Percentiles rank a stretch among this genome's conserved stretches.
phyloP scores from a whole-genome alignment of 139 green algal genomes.

The Raphidocelis subcapitata region DNA sequence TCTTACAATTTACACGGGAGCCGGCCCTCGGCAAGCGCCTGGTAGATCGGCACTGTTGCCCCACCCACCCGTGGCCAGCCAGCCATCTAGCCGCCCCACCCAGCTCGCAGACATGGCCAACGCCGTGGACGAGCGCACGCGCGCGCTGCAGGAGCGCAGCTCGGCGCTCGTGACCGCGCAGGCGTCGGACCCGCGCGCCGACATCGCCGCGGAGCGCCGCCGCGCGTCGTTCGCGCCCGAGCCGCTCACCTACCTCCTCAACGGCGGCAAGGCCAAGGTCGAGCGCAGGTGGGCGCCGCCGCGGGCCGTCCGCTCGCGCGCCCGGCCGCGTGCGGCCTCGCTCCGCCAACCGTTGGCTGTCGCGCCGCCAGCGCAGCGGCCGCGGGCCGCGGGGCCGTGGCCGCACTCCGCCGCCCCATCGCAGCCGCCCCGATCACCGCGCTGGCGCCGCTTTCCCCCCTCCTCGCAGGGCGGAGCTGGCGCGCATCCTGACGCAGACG shows the following conservation, averaged over 20 bases:
- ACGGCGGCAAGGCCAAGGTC: slow-evolving; percentile 69
- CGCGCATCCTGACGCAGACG: slow-evolving; percentile 50
- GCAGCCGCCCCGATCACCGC: not conserved
- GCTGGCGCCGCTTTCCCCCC: not conserved
- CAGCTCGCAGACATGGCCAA: not conserved
- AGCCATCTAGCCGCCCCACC: no score
- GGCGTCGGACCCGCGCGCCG: slow-evolving; percentile 22
- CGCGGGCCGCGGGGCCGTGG: not conserved
- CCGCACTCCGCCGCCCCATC: not conserved
- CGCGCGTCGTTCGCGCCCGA: slow-evolving; percentile 64
- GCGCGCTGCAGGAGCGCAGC: slow-evolving; percentile 14
- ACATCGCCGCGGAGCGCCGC: slow-evolving; percentile 58
- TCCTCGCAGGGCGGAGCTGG: slow-evolving; percentile 55
- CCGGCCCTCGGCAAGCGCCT: no score
- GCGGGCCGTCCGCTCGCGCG: not conserved
- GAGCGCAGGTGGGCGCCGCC: slow-evolving; percentile 52
- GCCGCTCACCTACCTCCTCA: slow-evolving; percentile 65
- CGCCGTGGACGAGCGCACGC: slow-evolving; percentile 14
- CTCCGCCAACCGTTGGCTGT: not conserved
- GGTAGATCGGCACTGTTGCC: no score
- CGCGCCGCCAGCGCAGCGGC: not conserved
- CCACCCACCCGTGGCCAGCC: no score
- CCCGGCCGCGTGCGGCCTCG: not conserved
- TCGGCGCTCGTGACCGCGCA: slow-evolving; percentile 9
- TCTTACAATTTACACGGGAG: no score